A percentile compares a stretch with the other conserved stretches of the same genome.
Conservation (phyloP, 306 rosid species). For the Trifolium fragiferum region DNA sequence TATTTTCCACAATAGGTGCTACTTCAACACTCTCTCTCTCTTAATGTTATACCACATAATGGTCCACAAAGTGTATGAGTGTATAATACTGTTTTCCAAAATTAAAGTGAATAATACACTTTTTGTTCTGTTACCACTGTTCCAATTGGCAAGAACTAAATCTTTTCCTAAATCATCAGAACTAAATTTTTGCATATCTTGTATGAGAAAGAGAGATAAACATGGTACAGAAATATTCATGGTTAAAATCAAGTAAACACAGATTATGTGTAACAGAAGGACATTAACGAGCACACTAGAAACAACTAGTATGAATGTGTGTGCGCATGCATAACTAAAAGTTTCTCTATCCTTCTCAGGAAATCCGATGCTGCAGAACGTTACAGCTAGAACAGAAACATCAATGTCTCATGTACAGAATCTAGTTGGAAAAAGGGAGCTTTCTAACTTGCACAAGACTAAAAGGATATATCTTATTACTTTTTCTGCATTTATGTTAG, state of each 20-base stretch:
- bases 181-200: not conserved
- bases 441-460: slow-evolving; percentile 2
- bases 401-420: not conserved
- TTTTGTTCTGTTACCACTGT: not conserved
- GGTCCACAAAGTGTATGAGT: not conserved
- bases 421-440: not conserved
- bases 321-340: not conserved
- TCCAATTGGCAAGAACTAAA: slow-evolving; percentile 14
- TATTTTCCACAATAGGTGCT: not conserved
- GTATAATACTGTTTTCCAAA: not conserved
- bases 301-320: not conserved
- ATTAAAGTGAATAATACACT: not conserved
- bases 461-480: not conserved
- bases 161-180: slow-evolving; percentile 7
- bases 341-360: not conserved
- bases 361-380: not conserved
- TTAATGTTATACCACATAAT: not conserved
- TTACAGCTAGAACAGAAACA: slow-evolving; percentile 29
- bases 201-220: not conserved
- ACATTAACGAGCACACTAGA: not conserved
- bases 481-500: not conserved
- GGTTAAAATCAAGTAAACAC: not conserved
- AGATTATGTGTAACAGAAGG: not conserved
- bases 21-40: not conserved
- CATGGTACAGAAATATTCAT: no score